Conservation (phyloP, 2,329 filamentous ascomycete genomes). For the Fusarium nanum region DNA sequence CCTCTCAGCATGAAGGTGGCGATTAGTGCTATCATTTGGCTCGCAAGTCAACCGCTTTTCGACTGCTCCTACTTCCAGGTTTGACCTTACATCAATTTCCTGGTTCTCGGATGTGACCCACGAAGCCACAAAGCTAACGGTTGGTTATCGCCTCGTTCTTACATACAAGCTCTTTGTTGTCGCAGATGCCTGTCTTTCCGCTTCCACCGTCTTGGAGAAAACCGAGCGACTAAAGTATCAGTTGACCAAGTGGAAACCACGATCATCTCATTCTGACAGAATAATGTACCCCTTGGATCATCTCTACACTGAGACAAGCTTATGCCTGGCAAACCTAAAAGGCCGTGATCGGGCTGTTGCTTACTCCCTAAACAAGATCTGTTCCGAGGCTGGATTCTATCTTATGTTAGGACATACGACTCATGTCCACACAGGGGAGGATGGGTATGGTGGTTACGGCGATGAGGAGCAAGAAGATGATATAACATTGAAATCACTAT, state of each 20-base stretch:
- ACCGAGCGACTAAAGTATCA: background rate
- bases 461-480: background rate
- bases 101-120: constrained; percentile 29
- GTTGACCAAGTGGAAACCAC: constrained; percentile 3
- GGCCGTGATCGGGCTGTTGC: constrained; percentile 20
- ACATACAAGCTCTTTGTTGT: constrained; percentile 21
- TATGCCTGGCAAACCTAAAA: constrained; percentile 21
- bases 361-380: background rate
- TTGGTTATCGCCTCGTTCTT: constrained; percentile 29
- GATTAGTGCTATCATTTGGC: constrained; percentile 18
- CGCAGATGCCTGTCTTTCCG: background rate
- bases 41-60: background rate
- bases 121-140: constrained; percentile 7
- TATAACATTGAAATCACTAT: background rate
- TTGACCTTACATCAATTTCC: constrained; percentile 24
- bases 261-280: background rate
- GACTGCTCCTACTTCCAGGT: constrained; percentile 21
- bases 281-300: constrained; percentile 24
- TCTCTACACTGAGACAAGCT: constrained; percentile 18
- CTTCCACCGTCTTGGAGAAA: background rate
- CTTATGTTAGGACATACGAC: constrained; percentile 21
- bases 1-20: constrained; percentile 22
- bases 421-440: background rate
- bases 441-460: background rate
- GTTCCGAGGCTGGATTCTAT: constrained; percentile 21